Evolutionary conservation across 1,284 basidiomycete genomes (phyloP), one percentile per base, ranked within the genome.

Genomic region (Malassezia yamatoensis): DNA sequence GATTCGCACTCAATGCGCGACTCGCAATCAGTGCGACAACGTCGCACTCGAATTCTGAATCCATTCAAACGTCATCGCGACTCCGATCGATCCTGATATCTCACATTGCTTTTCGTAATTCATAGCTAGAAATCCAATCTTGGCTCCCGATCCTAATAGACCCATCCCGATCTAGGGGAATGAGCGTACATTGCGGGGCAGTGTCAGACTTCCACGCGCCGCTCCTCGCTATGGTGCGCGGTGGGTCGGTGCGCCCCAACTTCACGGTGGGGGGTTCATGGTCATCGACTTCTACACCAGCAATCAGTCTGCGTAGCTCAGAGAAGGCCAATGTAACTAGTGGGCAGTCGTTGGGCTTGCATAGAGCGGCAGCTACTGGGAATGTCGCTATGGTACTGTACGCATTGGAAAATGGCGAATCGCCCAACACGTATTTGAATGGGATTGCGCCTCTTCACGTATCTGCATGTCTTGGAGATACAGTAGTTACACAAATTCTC

Each of bases 361-460:
- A 74, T 59, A 58, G 59, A 21, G 71, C 68, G 10, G 66, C 68
- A 4, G 63, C 67, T 12, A 58, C 60, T 0, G 71, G 71, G 44
- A 67, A 74, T 48, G 59, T 68, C n/a, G 61, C 65, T 33, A 64
- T 69, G 3, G 65, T 72, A 46, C 64, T 72, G 49, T 71, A 62
- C 39, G 70, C 70, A 3, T 61, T 72, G 35, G 67, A 71, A 32
- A 70, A 69, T 32, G 70, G 70, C 11, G 68, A 72, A 52, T 55
- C 68, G 8, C 55, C 60, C 47, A 66, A 66, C 33, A 58, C 57
- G 54, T 57, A 60, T 15, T 59, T 72, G 39, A 64, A 74, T 54
- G 71, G 71, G 46, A 60, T 74, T 35, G 29, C 66, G 15, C 71
- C 71, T 3, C 52, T 74, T 12, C 71, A 74, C 42, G 68, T 69